phyloP scores from a whole-genome alignment of 495 filamentous ascomycete species.

The Podospora australis region DNA sequence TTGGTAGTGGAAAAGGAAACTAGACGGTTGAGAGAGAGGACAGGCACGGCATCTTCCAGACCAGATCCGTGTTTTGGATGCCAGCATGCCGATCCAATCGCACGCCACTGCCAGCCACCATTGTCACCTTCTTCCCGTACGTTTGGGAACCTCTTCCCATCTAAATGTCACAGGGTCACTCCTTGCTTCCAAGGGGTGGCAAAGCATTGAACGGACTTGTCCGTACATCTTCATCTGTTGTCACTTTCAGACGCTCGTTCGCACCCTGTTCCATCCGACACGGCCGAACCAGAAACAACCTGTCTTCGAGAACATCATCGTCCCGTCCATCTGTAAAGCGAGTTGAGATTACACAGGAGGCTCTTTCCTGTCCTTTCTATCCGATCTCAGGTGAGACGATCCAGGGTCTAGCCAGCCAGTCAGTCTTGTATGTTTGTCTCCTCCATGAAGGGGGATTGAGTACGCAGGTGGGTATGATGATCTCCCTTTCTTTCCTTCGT shows the following conservation, averaged over 20 bases:
- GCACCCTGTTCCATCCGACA: neutral
- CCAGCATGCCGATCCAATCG: constrained; percentile 20
- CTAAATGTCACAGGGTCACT: neutral
- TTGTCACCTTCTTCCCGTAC: constrained; percentile 14
- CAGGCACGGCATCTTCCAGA: constrained; percentile 23
- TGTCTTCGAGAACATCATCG: too few relatives aligned
- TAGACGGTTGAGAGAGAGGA: neutral
- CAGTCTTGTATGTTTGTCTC: neutral
- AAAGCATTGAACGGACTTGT: neutral
- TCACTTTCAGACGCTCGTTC: neutral
- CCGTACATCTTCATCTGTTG: neutral
- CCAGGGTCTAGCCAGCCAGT: neutral
- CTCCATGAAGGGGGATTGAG: neutral
- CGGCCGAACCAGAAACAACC: too few relatives aligned
- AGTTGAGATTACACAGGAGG: neutral
- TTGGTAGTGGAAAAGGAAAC: neutral
- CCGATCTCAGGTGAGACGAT: neutral
- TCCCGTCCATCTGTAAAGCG: too few relatives aligned
- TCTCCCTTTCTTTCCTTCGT: neutral
- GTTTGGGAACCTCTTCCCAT: constrained; percentile 5
- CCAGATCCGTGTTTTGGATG: constrained; percentile 29
- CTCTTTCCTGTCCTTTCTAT: neutral
- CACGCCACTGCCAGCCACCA: neutral
- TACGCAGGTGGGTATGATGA: neutral
- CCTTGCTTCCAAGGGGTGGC: neutral